Percentiles rank a stretch among this genome's conserved stretches.
These are phyloP conservation scores for Agrocybe praecox DNA, from an alignment of 768 basidiomycete genomes.

Conservation along the genomic window DNA sequence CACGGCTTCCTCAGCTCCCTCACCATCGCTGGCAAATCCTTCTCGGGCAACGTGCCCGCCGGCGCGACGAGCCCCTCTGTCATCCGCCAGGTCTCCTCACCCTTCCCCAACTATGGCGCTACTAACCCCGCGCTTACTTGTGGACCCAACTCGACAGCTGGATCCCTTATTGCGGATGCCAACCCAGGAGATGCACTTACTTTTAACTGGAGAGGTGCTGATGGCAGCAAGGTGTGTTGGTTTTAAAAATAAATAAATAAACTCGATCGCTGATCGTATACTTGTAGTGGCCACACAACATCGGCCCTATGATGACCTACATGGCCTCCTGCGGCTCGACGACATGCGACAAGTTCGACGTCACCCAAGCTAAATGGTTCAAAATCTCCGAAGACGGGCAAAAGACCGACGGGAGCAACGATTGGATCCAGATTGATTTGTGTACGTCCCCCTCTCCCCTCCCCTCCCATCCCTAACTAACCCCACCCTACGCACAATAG, in stretches of 20 bases:
- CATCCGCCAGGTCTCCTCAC: conserved; percentile 41
- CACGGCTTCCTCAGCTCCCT: conserved; percentile 46
- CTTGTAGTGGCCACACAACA: conserved; percentile 51
- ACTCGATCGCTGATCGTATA: too few species aligned
- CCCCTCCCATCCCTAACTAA: not conserved
- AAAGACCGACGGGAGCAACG: conserved; percentile 27
- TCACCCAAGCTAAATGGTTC: conserved; percentile 68
- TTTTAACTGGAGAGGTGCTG: conserved; percentile 61
- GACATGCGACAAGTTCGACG: conserved; percentile 62
- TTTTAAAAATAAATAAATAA: too few species aligned
- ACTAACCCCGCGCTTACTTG: conserved; percentile 60
- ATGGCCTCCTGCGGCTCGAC: conserved; percentile 63
- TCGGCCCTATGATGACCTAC: conserved; percentile 75
- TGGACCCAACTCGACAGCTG: conserved; percentile 53
- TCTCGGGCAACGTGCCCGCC: conserved; percentile 35
- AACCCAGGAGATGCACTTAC: conserved; percentile 59
- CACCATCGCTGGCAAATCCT: conserved; percentile 41
- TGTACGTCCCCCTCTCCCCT: conserved; percentile 36
- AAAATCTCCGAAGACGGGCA: conserved; percentile 63
- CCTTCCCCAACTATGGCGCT: conserved; percentile 53
- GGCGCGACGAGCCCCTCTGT: conserved; percentile 24
- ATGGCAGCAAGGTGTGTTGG: conserved; percentile 33
- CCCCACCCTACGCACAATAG: conserved; percentile 22
- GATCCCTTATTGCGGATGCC: conserved; percentile 51
- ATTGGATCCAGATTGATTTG: conserved; percentile 58